Conservation (phyloP, 345 rosid species). For the Durio zibethinus region DNA sequence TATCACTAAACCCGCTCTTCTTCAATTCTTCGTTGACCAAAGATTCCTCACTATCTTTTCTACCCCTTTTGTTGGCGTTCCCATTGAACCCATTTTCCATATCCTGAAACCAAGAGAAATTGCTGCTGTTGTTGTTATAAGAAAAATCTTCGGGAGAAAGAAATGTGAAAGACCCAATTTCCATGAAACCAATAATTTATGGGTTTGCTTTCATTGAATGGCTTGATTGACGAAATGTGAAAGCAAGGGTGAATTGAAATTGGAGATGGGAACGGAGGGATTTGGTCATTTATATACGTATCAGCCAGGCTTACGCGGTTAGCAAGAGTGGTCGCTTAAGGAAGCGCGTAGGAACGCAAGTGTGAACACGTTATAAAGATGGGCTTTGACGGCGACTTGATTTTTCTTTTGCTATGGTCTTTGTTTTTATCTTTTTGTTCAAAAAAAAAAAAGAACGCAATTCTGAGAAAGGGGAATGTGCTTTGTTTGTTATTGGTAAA, state of each 20-base stretch:
- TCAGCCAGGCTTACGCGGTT: neutral
- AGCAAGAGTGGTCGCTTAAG: neutral
- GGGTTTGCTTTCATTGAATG: neutral
- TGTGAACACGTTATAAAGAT: neutral
- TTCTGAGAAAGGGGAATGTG: neutral
- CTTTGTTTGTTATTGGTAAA: too few species aligned
- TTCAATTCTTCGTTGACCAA: neutral
- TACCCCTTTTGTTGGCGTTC: neutral
- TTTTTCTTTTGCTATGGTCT: neutral
- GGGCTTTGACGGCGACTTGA: conserved; percentile 7
- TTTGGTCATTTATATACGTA: neutral
- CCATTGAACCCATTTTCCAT: neutral
- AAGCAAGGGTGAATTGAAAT: neutral
- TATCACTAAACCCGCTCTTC: neutral
- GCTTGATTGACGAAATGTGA: neutral
- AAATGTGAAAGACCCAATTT: conserved; percentile 9
- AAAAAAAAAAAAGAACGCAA: too few species aligned
- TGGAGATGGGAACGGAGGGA: neutral
- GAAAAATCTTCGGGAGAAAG: conserved; percentile 3
- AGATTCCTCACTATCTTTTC: neutral
- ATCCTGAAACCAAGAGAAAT: conserved; percentile 4
- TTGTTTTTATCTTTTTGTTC: too few species aligned
- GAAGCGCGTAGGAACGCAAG: conserved; percentile 1
- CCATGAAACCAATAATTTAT: neutral
- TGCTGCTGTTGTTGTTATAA: neutral